phyloP scores from a whole-genome alignment of 140 eudicot genomes.

The Erigeron philadelphicus region DNA sequence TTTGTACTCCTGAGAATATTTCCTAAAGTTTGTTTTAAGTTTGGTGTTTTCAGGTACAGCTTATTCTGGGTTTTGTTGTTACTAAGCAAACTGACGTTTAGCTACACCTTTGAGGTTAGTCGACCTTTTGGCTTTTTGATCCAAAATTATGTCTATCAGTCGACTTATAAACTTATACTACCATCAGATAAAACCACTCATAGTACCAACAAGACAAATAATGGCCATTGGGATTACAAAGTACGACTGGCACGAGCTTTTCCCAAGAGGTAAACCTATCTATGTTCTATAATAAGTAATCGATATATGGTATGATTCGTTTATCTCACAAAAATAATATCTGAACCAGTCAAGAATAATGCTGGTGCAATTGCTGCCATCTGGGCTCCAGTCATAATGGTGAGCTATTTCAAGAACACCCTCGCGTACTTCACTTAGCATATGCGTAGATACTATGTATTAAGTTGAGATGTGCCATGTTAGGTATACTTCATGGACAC shows the following conservation, averaged over 20 bases:
- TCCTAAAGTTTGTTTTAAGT: conserved; percentile 16
- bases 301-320: conserved; percentile 3
- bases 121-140: not conserved
- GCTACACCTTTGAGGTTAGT: conserved; percentile 86
- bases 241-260: conserved; percentile 86
- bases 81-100: conserved; percentile 73
- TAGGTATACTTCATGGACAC: conserved; percentile 98
- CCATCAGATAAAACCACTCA: conserved; percentile 89
- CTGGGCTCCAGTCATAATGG: conserved; percentile 89
- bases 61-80: conserved; percentile 76
- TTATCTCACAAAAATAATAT: conserved; percentile 28
- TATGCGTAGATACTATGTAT: conserved; percentile 1
- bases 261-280: conserved; percentile 59
- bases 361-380: conserved; percentile 91
- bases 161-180: conserved; percentile 18
- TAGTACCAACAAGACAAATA: conserved; percentile 78
- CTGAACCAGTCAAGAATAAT: conserved; percentile 69
- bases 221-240: conserved; percentile 61
- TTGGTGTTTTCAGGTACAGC: conserved; percentile 57
- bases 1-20: conserved; percentile 1
- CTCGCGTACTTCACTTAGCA: not conserved
- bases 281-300: not conserved
- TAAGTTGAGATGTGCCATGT: conserved; percentile 9
- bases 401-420: conserved; percentile 39
- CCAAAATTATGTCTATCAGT: not conserved